Percentiles rank a stretch among this genome's conserved stretches.
These are phyloP conservation scores for Arthrobotrys pseudoclavata DNA, from an alignment of 2,329 filamentous ascomycete species.

Conservation along the genomic window DNA sequence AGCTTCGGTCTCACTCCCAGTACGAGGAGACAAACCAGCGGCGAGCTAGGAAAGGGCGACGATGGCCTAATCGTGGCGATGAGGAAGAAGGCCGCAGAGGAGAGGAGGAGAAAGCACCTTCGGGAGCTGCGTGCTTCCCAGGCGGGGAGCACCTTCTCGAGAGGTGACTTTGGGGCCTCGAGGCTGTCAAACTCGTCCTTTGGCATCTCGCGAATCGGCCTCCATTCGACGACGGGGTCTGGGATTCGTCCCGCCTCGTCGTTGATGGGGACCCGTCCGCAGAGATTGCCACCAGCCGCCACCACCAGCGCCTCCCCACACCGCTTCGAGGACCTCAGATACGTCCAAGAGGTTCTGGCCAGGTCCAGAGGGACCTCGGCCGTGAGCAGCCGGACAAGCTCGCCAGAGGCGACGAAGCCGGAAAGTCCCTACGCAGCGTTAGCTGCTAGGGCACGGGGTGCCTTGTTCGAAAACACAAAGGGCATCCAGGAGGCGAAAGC, in stretches of 20 bases:
- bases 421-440: conserved; percentile 37
- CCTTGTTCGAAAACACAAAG: conserved; percentile 46
- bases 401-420: conserved; percentile 31
- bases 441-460: conserved; percentile 39
- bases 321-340: conserved; percentile 43
- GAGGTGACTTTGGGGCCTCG: conserved; percentile 33
- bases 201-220: conserved; percentile 57
- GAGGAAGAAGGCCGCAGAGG: conserved; percentile 46
- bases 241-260: conserved; percentile 35
- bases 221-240: conserved; percentile 53
- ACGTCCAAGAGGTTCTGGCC: conserved; percentile 53
- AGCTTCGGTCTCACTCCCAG: conserved; percentile 34
- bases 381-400: conserved; percentile 44
- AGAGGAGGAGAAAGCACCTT: conserved; percentile 35
- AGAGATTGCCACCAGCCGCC: conserved; percentile 22
- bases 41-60: conserved; percentile 50
- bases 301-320: conserved; percentile 3
- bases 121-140: conserved; percentile 42
- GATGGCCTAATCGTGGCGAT: conserved; percentile 41
- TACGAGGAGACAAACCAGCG: conserved; percentile 43
- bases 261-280: conserved; percentile 18
- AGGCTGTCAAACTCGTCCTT: conserved; percentile 47
- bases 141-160: conserved; percentile 38
- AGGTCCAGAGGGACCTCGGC: conserved; percentile 40
- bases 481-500: conserved; percentile 42